These are phyloP conservation scores for Angomonas deanei DNA, from an alignment of 208 protist species.

Conservation along the genomic window DNA sequence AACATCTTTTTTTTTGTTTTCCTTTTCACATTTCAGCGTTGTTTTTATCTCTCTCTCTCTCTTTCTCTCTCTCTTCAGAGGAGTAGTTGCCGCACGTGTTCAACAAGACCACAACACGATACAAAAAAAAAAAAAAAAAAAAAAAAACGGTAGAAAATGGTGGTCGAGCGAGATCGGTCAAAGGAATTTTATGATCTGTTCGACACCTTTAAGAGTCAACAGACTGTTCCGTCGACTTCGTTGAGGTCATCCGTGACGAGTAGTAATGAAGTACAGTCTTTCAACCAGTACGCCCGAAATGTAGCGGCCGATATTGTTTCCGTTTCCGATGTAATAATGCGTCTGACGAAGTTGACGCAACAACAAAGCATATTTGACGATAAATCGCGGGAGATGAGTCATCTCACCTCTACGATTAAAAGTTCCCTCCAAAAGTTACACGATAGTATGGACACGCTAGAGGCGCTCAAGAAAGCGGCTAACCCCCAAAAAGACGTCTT, in stretches of 20 bases:
- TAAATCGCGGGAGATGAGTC: conserved; percentile 70
- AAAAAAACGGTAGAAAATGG: background rate
- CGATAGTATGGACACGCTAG: conserved; percentile 63
- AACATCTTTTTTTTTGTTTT: background rate
- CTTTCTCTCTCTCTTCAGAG: conserved; percentile 6
- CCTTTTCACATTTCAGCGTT: background rate
- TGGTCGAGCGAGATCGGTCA: conserved; percentile 19
- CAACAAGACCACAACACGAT: background rate
- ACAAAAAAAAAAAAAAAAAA: background rate
- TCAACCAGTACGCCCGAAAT: conserved; percentile 75
- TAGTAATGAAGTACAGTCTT: conserved; percentile 67
- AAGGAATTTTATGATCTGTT: conserved; percentile 37
- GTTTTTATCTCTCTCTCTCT: background rate
- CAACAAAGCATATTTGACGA: conserved; percentile 88
- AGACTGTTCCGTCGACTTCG: background rate
- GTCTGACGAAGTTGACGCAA: conserved; percentile 69
- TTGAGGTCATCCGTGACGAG: conserved; percentile 30
- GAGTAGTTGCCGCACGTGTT: background rate
- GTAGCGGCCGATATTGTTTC: conserved; percentile 74
- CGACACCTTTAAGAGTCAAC: conserved; percentile 10
- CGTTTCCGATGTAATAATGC: conserved; percentile 79
- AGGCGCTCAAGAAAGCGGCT: conserved; percentile 48
- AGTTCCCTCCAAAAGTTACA: conserved; percentile 74
- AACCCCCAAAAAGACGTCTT: conserved; percentile 8
- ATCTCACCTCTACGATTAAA: conserved; percentile 76